phyloP scores from a whole-genome alignment of 768 basidiomycete genomes.

The Tylopilus sp. region DNA sequence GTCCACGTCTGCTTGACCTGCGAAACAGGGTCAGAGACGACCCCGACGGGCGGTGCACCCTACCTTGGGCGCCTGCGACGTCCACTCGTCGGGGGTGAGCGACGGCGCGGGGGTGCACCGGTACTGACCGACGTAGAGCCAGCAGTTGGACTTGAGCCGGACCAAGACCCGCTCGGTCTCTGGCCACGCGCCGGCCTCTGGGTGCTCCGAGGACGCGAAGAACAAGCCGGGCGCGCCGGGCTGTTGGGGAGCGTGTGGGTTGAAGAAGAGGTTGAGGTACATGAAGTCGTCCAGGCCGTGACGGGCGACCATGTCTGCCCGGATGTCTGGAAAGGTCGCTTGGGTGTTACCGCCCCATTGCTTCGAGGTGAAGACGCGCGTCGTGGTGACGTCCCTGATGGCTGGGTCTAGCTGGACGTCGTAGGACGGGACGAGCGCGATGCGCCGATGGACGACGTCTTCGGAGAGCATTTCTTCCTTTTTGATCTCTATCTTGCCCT shows the following conservation, averaged over 20 bases:
- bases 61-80: slow-evolving; percentile 15
- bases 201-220: slow-evolving; percentile 5
- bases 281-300: slow-evolving; percentile 20
- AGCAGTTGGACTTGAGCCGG: slow-evolving; percentile 9
- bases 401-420: slow-evolving; percentile 12
- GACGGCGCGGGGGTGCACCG: slow-evolving; percentile 4
- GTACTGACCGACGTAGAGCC: slow-evolving; percentile 22
- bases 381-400: slow-evolving; percentile 17
- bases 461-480: slow-evolving; percentile 21
- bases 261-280: slow-evolving; percentile 16
- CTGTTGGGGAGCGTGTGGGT: slow-evolving; percentile 15
- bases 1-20: slow-evolving; percentile 22
- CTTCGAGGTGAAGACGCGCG: slow-evolving; percentile 13
- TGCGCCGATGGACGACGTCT: slow-evolving; percentile 14
- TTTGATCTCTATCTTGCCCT: slow-evolving; percentile 14
- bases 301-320: slow-evolving; percentile 4
- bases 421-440: slow-evolving; percentile 1
- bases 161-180: slow-evolving; percentile 5
- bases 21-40: too few relatives aligned
- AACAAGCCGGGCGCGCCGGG: slow-evolving; percentile 17
- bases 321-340: slow-evolving; percentile 12
- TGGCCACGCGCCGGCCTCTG: background rate
- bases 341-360: slow-evolving; percentile 18
- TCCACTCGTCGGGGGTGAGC: slow-evolving; percentile 16
- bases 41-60: background rate